Evolutionary conservation across 371 early-diverging fungal species (phyloP).

Genomic region (Entomophthora muscae): DNA sequence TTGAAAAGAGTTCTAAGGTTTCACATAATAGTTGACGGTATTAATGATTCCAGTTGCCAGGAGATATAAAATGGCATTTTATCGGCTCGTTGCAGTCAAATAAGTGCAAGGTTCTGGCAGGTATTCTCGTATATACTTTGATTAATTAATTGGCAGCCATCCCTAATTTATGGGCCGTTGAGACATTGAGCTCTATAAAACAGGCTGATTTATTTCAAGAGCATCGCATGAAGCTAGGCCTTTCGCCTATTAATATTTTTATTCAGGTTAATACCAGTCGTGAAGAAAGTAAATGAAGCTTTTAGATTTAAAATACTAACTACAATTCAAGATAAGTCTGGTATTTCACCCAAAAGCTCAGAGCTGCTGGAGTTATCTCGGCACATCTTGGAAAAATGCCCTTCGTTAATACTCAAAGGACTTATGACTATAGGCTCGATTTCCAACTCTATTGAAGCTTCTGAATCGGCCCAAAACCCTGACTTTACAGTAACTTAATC

Average conservation of each 20-base stretch:
- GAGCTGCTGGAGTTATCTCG: conserved; percentile 21
- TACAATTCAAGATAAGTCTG: conserved; percentile 47
- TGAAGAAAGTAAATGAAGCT: conserved; percentile 43
- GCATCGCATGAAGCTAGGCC: conserved; percentile 27
- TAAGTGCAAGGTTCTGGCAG: conserved; percentile 75
- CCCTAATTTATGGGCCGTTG: conserved; percentile 75
- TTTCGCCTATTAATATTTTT: conserved; percentile 44
- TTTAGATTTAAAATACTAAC: neutral
- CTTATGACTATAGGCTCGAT: conserved; percentile 85
- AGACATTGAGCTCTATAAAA: conserved; percentile 71
- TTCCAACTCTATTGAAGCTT: conserved; percentile 22
- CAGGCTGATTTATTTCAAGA: conserved; percentile 69
- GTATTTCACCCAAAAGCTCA: conserved; percentile 26
- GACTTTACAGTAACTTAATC: conserved; percentile 75
- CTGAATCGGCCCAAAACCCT: conserved; percentile 51
- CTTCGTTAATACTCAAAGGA: conserved; percentile 50
- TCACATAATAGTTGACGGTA: neutral
- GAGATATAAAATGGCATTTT: conserved; percentile 87
- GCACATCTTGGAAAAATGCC: conserved; percentile 46
- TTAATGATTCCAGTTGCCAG: conserved; percentile 25
- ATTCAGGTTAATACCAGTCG: conserved; percentile 89
- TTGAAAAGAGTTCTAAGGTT: conserved; percentile 67
- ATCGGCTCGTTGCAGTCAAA: conserved; percentile 88
- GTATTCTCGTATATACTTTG: conserved; percentile 12
- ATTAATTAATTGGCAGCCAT: no score